Evolutionary conservation across 257 asterid species (phyloP), one percentile per base, ranked within the genome.

Genomic region (Coffea canephora): DNA sequence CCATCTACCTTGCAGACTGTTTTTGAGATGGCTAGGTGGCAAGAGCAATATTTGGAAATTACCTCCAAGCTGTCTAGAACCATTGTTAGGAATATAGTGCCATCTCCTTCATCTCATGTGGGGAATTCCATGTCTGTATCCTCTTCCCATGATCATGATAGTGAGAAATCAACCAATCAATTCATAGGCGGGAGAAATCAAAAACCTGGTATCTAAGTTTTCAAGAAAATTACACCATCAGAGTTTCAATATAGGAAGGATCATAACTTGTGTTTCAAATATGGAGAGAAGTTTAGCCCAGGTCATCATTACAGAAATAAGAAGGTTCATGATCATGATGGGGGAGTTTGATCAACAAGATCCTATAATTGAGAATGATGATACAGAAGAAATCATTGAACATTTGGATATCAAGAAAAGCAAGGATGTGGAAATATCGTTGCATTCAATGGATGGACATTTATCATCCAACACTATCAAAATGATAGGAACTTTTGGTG

Each of bases 401-500:
- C 4, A 27, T 3, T 7, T 10, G 23, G 45, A 21, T 4, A 36
- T 1, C 2, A n/a, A 3, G 0, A n/a, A 67, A 6, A 5, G 43
- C 2, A 9, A 25, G 1, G 71, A 31, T 9, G 12, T 67, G 19
- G 71, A 67, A 36, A 0, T 67, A 0, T 67, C 21, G 0, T 7
- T 31, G 8, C 19, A 67, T 11, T 0, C 21, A 1, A 1, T 67
- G 18, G 4, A 4, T 31, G 43, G 19, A 10, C 2, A 31, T 0
- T 3, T 67, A 21, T 27, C 43, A 0, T 12, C 14, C 19, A 67
- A 4, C 12, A 31, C 43, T 5, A 31, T 64, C 36, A 23, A n/a
- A 3, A 4, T 64, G 3, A 1, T 0, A 2, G 36, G 13, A 11
- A 0, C n/a, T 0, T 21, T 23, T 3, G 6, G n/a, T 0, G 4